Evolutionary conservation across 805 yeast species (phyloP).

Genomic region (Teunomyces atbi): DNA sequence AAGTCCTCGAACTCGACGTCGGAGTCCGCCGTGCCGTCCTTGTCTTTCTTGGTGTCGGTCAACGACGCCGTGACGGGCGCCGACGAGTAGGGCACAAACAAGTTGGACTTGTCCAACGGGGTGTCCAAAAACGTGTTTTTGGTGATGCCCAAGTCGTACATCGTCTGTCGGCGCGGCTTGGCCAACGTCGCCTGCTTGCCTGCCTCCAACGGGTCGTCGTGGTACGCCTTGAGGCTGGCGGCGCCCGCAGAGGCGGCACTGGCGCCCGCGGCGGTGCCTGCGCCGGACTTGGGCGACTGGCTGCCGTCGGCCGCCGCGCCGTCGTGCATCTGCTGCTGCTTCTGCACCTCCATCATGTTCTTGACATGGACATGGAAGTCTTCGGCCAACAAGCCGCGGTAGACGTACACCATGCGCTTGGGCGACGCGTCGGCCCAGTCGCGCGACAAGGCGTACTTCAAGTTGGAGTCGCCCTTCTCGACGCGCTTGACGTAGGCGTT

Average conservation of each 20-base stretch:
- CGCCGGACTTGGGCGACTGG: slow-evolving; percentile 11
- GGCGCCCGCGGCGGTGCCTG: too few relatives aligned
- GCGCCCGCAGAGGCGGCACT: too few relatives aligned
- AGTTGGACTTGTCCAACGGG: slow-evolving; percentile 40
- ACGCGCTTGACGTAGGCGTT: slow-evolving; percentile 84
- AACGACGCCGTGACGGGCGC: slow-evolving; percentile 78
- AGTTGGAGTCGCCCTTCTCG: slow-evolving; percentile 74
- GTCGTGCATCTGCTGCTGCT: slow-evolving; percentile 15
- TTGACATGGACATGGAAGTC: slow-evolving; percentile 74
- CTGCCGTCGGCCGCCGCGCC: slow-evolving; percentile 2
- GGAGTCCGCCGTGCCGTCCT: slow-evolving; percentile 22
- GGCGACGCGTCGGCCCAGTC: slow-evolving; percentile 93
- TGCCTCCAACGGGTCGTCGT: slow-evolving; percentile 33
- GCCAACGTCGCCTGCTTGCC: slow-evolving; percentile 31
- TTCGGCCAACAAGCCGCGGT: slow-evolving; percentile 73
- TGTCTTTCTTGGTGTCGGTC: slow-evolving; percentile 22
- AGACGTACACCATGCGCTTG: slow-evolving; percentile 83
- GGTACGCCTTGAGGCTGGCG: slow-evolving; percentile 8
- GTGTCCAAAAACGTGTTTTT: slow-evolving; percentile 44
- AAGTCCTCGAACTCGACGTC: slow-evolving; percentile 50
- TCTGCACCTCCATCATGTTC: slow-evolving; percentile 56
- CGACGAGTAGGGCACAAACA: slow-evolving; percentile 65
- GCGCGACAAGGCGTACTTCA: slow-evolving; percentile 73
- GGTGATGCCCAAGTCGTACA: slow-evolving; percentile 49
- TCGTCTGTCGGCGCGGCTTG: slow-evolving; percentile 51